Evolutionary conservation across 176 grass and related monocot species (phyloP).

Genomic region (Microstegium vimineum): DNA sequence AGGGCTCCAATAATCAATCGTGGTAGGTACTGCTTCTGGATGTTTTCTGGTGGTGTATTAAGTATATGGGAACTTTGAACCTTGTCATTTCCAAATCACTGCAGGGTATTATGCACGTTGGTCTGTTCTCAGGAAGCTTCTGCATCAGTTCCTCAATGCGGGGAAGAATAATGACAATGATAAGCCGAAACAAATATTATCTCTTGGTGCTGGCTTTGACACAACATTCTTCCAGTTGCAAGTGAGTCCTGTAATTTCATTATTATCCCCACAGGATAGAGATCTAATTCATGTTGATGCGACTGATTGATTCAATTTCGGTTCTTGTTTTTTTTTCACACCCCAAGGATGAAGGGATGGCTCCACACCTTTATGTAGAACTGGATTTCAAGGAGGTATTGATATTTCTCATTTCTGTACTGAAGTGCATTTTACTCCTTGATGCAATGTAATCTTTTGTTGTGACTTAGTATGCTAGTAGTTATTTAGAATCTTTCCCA

Average conservation of each 20-base stretch:
- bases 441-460: constrained; percentile 11
- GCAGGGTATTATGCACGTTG: constrained; percentile 84
- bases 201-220: constrained; percentile 94
- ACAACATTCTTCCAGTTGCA: constrained; percentile 90
- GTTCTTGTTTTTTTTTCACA: constrained; percentile 16
- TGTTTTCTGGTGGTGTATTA: neutral
- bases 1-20: constrained; percentile 96
- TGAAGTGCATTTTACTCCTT: neutral
- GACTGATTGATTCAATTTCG: neutral
- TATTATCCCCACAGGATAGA: neutral
- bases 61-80: neutral
- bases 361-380: constrained; percentile 89
- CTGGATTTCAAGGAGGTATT: constrained; percentile 94
- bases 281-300: neutral
- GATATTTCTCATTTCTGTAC: constrained; percentile 13
- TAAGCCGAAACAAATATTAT: constrained; percentile 78
- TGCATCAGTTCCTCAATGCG: constrained; percentile 64
- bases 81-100: constrained; percentile 9
- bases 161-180: constrained; percentile 30
- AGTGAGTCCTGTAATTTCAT: constrained; percentile 35
- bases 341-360: constrained; percentile 78
- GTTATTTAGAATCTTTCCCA: neutral
- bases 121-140: constrained; percentile 77
- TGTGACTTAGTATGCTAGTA: neutral
- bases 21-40: constrained; percentile 11